Evolutionary conservation across 1,139 yeast species (phyloP), one percentile per base, ranked within the genome.

Genomic region (Wickerhamomyces sp.): DNA sequence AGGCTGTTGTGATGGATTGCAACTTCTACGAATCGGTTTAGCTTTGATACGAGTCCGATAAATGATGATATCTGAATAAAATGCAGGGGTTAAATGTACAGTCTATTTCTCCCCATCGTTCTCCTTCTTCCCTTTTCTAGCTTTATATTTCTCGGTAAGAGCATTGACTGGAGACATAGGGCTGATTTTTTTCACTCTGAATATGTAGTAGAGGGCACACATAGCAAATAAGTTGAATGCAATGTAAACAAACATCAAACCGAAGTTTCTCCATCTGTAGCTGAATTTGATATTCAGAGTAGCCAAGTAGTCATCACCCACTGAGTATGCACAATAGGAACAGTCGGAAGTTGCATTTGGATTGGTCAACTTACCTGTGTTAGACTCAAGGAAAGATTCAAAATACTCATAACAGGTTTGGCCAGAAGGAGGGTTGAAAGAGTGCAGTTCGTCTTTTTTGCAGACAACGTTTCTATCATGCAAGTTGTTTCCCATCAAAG

Each of bases 241-340:
- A 48, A 79, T 70, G 60, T 77, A 83, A 11, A 67, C 82, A 67
- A 76, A 76, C 52, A 70, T 68, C 49, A 84, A 68, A 23, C 90
- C 90, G 48, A 82, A 67, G 58, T 83, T 81, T 69, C 89, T 75
- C 87, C 88, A 81, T 43, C 79, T 65, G 46, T 79, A 62, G 35
- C 65, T 56, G 58, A 67, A 80, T 33, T 64, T 61, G 43, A 78
- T 69, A 39, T 73, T 71, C 44, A 80, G 62, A 9, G 67, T 61
- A 0, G 56, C 50, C 58, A 84, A 61, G 57, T 70, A 84, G 36
- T 76, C 73, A 59, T 81, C 80, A 37, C 85, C 84, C 45, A 65
- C 68, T 1, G 66, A 51, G 57, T 71, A 76, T 35, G 71, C 58
- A 65, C 94, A 85, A 61, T 75, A 81, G 10, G 74, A 75, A 67